Base-by-base conservation (phyloP, 257 asterid species). In the Hygrophila difformis region DNA sequence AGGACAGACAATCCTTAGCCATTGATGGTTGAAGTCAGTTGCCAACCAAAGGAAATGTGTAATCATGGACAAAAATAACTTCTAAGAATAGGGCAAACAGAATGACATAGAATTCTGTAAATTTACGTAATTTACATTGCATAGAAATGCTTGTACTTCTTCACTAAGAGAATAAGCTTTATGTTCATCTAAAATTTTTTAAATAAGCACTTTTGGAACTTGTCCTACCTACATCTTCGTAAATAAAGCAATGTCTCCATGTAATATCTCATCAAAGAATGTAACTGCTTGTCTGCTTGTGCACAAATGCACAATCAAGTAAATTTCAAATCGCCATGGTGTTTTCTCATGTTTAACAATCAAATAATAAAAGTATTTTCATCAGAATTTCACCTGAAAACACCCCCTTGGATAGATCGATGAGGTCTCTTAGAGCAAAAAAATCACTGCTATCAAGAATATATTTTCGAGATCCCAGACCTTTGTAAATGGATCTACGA, bases 371-470 rank as follows among this genome's bases (percentile, higher is more conserved):
- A 9, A 9, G 37, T 4, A 33, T 33, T 6, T 12, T 33, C 12
- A 33, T 39, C 1, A 23, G n/a, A 14, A 12, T 26, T 69, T 72
- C 56, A 89, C 96, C 98, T 75, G 94, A 78, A 73, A 89, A 89
- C 47, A 85, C 69, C 44, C 96, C 98, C 69, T 82, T 89, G 60
- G 96, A 89, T 39, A 89, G 87, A 73, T 79, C 87, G 35, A 85
- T 64, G 46, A 89, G 93, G 77, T 89, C 98, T 67, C 73, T 74
- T 36, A 85, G 76, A 43, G 98, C 89, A 37, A 89, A 85, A 62
- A 89, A 85, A 53, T 82, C 96, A 69, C 47, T 71, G 75, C 96
- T 82, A 35, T 89, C 96, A 64, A 89, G 91, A 64, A 89, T 79
- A 82, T 89, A 89, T 55, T 83, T 79, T 45, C 98, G 93, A 49